Evolutionary conservation across 352 stramenopile species (phyloP).

Genomic region (Saprolegnia diclina): DNA sequence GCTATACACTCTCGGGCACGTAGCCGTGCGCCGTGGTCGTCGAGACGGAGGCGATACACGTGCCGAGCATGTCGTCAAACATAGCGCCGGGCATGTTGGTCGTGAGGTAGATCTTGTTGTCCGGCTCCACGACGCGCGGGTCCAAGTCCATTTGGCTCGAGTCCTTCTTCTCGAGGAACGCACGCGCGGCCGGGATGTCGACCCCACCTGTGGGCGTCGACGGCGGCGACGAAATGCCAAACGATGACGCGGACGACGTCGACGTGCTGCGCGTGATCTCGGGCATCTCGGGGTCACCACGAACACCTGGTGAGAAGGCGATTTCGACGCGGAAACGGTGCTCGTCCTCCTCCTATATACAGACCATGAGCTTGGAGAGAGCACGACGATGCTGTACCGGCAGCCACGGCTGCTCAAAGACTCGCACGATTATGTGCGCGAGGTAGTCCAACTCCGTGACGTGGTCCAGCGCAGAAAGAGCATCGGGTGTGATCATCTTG

Average conservation of each 20-base stretch:
- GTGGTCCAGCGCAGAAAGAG: constrained; percentile 67
- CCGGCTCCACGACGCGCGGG: constrained; percentile 30
- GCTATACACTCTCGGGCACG: constrained; percentile 24
- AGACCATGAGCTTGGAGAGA: constrained; percentile 13
- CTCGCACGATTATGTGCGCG: constrained; percentile 97
- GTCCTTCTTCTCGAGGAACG: constrained; percentile 13
- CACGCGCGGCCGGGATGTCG: neutral
- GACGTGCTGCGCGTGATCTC: constrained; percentile 22
- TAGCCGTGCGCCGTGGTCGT: constrained; percentile 20
- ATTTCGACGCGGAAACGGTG: constrained; percentile 84
- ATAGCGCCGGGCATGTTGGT: constrained; percentile 82
- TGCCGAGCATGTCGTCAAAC: constrained; percentile 85
- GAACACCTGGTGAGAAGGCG: constrained; percentile 68
- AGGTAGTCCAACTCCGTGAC: constrained; percentile 97
- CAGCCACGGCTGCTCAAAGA: constrained; percentile 94
- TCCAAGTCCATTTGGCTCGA: constrained; percentile 27
- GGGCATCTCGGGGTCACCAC: constrained; percentile 18
- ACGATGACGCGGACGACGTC: constrained; percentile 23
- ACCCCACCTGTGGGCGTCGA: constrained; percentile 3
- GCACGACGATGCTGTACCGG: constrained; percentile 5
- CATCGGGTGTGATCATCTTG: constrained; percentile 73
- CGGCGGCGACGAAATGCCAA: constrained; percentile 15
- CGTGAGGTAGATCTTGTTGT: constrained; percentile 76
- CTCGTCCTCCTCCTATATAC: constrained; percentile 60
- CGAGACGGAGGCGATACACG: constrained; percentile 75